Conservation (phyloP, 2,329 filamentous ascomycete genomes). For the Colletotrichum truncatum region DNA sequence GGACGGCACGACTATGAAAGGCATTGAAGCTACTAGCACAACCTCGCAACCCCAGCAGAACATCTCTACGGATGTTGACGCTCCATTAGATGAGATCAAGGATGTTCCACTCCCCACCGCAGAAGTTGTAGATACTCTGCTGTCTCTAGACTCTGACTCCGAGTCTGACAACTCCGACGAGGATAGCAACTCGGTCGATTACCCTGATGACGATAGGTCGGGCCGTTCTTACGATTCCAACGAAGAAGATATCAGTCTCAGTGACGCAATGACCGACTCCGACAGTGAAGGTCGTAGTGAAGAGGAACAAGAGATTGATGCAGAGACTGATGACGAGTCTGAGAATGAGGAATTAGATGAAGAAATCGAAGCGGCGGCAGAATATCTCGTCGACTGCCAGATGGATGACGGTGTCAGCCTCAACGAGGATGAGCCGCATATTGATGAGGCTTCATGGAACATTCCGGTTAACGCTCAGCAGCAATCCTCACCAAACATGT, state of each 20-base stretch:
- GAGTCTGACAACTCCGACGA: neutral
- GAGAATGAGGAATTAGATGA: neutral
- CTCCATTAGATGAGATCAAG: slow-evolving; percentile 13
- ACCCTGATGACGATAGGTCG: slow-evolving; percentile 1
- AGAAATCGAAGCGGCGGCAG: neutral
- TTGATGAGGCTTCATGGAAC: neutral
- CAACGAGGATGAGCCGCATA: neutral
- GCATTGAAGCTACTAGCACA: neutral
- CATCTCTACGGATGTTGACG: neutral
- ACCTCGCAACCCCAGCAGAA: neutral
- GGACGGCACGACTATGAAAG: too few relatives aligned
- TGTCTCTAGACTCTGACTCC: neutral
- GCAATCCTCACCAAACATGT: neutral
- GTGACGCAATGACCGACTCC: slow-evolving; percentile 9
- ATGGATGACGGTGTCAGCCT: neutral
- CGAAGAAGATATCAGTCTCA: slow-evolving; percentile 21
- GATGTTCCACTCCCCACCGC: neutral
- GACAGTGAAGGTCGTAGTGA: slow-evolving; percentile 42
- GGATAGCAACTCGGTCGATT: neutral
- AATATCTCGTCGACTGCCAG: neutral
- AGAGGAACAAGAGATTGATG: slow-evolving; percentile 35
- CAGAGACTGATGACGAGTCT: slow-evolving; percentile 21
- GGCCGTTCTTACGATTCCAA: neutral
- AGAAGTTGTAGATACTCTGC: neutral
- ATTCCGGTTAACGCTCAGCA: neutral